phyloP scores from a whole-genome alignment of 306 rosid species.

The Lablab purpureus region DNA sequence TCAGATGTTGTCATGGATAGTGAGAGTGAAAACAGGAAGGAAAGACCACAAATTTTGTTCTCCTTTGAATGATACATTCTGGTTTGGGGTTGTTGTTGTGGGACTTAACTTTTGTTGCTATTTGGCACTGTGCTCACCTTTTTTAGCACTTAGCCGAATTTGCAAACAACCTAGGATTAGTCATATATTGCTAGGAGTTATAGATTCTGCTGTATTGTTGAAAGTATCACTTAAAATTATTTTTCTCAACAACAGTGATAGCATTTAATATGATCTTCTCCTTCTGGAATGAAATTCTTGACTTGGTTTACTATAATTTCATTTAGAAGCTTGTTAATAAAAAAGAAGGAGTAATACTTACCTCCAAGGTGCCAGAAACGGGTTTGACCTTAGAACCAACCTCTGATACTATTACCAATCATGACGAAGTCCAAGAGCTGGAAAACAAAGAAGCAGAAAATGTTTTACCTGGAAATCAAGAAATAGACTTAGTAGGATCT shows the following conservation, averaged over 20 bases:
- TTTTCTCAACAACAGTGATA: neutral
- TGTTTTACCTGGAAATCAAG: conserved; percentile 60
- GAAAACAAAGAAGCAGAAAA: conserved; percentile 62
- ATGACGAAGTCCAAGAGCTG: conserved; percentile 58
- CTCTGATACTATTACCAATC: conserved; percentile 42
- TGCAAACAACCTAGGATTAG: neutral
- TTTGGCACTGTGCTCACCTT: conserved; percentile 1
- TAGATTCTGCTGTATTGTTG: neutral
- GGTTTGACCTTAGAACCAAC: conserved; percentile 62
- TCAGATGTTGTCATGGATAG: conserved; percentile 8
- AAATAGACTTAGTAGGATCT: conserved; percentile 60
- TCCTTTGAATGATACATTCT: neutral
- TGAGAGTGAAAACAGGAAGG: conserved; percentile 25
- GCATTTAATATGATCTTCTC: conserved; percentile 29
- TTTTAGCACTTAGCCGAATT: conserved; percentile 2
- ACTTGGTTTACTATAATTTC: conserved; percentile 35
- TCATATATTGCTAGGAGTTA: neutral
- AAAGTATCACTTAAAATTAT: conserved; percentile 13
- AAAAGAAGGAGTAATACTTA: conserved; percentile 70
- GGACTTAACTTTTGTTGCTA: neutral
- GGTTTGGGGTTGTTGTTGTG: conserved; percentile 23
- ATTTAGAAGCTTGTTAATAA: conserved; percentile 66
- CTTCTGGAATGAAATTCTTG: conserved; percentile 33
- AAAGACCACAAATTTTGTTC: conserved; percentile 2
- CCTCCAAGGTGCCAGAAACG: conserved; percentile 66